A percentile compares a stretch with the other conserved stretches of the same genome.
Evolutionary conservation across 495 filamentous ascomycete species (phyloP).

Genomic region (Tuber microsphaerosporum): DNA sequence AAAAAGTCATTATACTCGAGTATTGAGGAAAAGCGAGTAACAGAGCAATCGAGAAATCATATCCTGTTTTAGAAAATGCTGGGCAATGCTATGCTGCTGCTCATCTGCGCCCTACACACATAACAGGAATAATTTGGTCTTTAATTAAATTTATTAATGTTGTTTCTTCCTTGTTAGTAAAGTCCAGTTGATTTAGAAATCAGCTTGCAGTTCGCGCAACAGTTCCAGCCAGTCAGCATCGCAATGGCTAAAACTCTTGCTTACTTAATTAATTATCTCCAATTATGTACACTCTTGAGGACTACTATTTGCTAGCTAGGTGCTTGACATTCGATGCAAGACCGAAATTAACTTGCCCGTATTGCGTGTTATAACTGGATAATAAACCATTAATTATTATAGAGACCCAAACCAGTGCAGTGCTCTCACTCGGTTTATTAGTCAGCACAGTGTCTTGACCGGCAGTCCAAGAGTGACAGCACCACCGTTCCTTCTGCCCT

Average conservation of each 20-base stretch:
- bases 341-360: neutral
- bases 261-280: neutral
- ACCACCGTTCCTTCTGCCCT: neutral
- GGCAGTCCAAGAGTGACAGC: neutral
- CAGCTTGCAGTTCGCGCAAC: neutral
- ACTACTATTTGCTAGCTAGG: neutral
- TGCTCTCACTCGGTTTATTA: conserved; percentile 5
- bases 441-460: neutral
- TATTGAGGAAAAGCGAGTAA: conserved; percentile 3
- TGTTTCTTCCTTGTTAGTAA: neutral
- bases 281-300: neutral
- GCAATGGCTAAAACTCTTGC: neutral
- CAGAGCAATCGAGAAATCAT: neutral
- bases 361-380: neutral
- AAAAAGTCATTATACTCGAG: too few relatives aligned
- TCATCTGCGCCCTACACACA: neutral
- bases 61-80: neutral
- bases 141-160: neutral
- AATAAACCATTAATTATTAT: neutral
- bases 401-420: neutral
- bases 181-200: neutral
- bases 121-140: neutral
- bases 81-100: neutral
- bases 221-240: neutral
- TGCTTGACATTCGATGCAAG: neutral